Evolutionary conservation across 2,329 filamentous ascomycete species (phyloP), one percentile per base, ranked within the genome.

Genomic region (Ophiostoma australiae): DNA sequence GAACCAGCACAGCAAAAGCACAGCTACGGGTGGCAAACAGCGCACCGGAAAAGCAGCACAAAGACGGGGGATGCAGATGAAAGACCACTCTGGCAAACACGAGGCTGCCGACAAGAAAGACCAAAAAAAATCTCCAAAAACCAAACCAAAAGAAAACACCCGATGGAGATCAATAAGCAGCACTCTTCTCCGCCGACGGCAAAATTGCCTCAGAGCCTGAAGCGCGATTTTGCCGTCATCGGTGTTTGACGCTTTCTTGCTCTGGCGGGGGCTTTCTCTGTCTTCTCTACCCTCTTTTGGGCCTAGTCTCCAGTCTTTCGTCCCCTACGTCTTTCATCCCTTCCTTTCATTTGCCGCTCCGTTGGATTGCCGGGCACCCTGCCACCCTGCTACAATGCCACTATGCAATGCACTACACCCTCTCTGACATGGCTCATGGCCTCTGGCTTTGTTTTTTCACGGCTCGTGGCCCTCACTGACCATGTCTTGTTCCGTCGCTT

Each of bases 141-240:
- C 10, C 41, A 69, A 41, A 52, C 0, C 39, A 44, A 2, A 65
- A 13, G 7, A n/a, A 65, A 65, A 65, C 33, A 65, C 17, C 33
- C 23, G 52, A n/a, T 33, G 23, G 15, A 65, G 27, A 20, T 23
- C 63, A 66, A 37, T 17, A 39, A 65, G 31, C 63, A 67, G 23
- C 48, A 33, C 44, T 35, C 33, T 17, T 52, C 31, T 39, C 44
- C 68, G 37, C n/a, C 17, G 68, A 41, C 52, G 35, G 68, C 68
- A 48, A 69, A 69, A 69, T 58, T 44, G 67, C 70, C 44, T 44
- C 31, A 33, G 15, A 8, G 8, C 20, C 35, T 48, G 65, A 61
- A 65, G 39, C 67, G 63, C 67, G 63, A 52, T 68, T 71, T 41
- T 48, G 20, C n/a, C 27, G 37, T 58, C 52, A 58, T 37, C 61